Base-by-base conservation (phyloP, 2,329 filamentous ascomycete species). In the Blumeria graminis region DNA sequence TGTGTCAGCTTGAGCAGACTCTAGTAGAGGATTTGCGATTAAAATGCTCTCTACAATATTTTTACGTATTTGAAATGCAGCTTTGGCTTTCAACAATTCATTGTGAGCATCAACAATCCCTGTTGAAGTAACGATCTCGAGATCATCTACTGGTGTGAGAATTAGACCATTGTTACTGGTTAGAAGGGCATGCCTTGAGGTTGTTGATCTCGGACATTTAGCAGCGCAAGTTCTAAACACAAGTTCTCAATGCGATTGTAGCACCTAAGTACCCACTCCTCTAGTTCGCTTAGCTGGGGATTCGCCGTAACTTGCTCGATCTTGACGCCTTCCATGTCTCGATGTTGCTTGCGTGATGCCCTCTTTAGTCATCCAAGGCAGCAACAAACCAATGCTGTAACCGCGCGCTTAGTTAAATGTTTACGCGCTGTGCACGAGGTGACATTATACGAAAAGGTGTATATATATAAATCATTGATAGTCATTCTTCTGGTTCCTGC, bases 181-280 rank as follows among this genome's bases (percentile, higher is more conserved):
- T 11, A 18, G 32, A 50, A 13, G 16, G 16, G 6, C 39, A 2
- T 14, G 22, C 22, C 22, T 28, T 28, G 22, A 28, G 22, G 22
- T 28, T 28, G 22, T 28, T 28, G 22, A 28, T 28, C 22, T 28
- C 22, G 22, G 57, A 70, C 69, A 62, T 73, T 68, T 11, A 88
- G 68, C 41, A 92, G 72, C 39, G 81, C 81, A 56, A 81, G 77
- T 69, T 92, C 82, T 22, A 90, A 70, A 63, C 81, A 77, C 48
- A 89, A 72, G 65, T 85, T 79, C 63, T 82, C 78, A 32, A 87
- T 71, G 61, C 76, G 75, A 66, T 88, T 81, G 68, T 86, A 84
- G 53, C 89, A 74, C 43, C 78, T 74, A 38, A 92, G 71, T 33
- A 83, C 74, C 60, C 74, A 74, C 62, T 74, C 71, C 68, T 93